These are phyloP conservation scores for Nitzschia sp. DNA, from an alignment of 108 stramenopile genomes.

Conservation along the genomic window DNA sequence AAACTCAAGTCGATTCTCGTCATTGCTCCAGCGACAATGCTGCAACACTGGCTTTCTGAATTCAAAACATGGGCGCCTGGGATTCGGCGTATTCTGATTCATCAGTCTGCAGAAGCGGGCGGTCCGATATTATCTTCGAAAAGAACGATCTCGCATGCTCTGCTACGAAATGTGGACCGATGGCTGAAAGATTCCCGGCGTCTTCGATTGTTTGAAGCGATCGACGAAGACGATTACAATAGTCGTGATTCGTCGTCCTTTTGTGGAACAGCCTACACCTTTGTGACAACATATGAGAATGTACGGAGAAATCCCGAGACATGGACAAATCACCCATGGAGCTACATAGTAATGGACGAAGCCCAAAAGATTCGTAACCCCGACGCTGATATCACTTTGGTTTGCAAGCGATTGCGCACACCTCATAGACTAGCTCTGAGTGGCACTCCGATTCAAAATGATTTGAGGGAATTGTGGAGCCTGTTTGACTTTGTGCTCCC, in stretches of 20 bases:
- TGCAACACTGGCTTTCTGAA: slow-evolving; percentile 93
- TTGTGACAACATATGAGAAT: slow-evolving; percentile 93
- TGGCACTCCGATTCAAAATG: slow-evolving; percentile 96
- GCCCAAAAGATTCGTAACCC: slow-evolving; percentile 99
- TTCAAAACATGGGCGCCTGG: slow-evolving; percentile 91
- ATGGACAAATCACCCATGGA: slow-evolving; percentile 85
- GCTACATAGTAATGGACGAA: slow-evolving; percentile 95
- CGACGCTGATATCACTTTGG: slow-evolving; percentile 91
- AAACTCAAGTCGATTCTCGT: slow-evolving; percentile 76
- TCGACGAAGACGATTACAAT: slow-evolving; percentile 68
- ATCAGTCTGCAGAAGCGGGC: slow-evolving; percentile 74
- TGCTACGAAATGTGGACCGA: slow-evolving; percentile 46
- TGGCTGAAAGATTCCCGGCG: slow-evolving; percentile 64
- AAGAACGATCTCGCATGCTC: slow-evolving; percentile 19
- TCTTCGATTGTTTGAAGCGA: slow-evolving; percentile 71
- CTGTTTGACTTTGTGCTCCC: slow-evolving; percentile 97
- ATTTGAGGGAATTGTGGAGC: slow-evolving; percentile 83
- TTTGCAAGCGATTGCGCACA: slow-evolving; percentile 92
- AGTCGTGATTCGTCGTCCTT: slow-evolving; percentile 56
- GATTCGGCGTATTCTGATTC: slow-evolving; percentile 75
- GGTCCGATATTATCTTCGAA: slow-evolving; percentile 26
- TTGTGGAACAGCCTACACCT: slow-evolving; percentile 76
- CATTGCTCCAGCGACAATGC: slow-evolving; percentile 91
- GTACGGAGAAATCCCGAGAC: slow-evolving; percentile 68
- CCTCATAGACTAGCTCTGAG: slow-evolving; percentile 82